phyloP scores from a whole-genome alignment of 495 filamentous ascomycete genomes.

The Friedmanniomyces endolithicus region DNA sequence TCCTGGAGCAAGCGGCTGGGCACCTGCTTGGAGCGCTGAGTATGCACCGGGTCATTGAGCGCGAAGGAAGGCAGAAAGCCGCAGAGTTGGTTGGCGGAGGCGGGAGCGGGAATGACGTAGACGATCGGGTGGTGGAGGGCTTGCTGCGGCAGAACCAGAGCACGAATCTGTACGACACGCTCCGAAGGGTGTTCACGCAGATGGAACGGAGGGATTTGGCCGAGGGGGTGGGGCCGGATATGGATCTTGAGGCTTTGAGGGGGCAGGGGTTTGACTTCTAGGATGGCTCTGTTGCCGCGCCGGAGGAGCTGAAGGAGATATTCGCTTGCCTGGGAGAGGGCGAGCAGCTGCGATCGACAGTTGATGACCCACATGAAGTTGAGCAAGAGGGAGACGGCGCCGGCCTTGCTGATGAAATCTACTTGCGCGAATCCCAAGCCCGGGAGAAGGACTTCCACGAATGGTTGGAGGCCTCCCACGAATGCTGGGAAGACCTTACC shows the following conservation, averaged over 20 bases:
- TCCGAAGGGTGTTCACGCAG: slow-evolving; percentile 82
- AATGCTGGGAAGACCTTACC: no score
- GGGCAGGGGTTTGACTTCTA: slow-evolving; percentile 61
- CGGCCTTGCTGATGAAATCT: no score
- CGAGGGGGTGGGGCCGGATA: slow-evolving; percentile 71
- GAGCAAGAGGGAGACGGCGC: no score
- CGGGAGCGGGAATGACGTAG: slow-evolving; percentile 28
- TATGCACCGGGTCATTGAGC: slow-evolving; percentile 95
- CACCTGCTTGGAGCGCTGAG: slow-evolving; percentile 84
- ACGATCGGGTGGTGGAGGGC: slow-evolving; percentile 59
- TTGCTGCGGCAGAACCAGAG: slow-evolving; percentile 88
- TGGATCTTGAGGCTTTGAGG: slow-evolving; percentile 84
- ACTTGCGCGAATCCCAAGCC: no score
- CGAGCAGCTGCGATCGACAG: no score
- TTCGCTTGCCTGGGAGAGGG: neutral
- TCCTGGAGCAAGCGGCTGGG: slow-evolving; percentile 80
- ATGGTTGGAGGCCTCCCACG: no score
- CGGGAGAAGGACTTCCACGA: no score
- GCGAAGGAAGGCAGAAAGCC: slow-evolving; percentile 69
- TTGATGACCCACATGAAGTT: no score
- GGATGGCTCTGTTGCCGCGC: slow-evolving; percentile 2
- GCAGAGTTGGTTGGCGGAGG: slow-evolving; percentile 39
- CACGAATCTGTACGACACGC: slow-evolving; percentile 88
- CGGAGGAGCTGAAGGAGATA: neutral
- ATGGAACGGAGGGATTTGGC: slow-evolving; percentile 83